Conservation (phyloP, 495 filamentous ascomycete genomes). For the Trichoderma virens region DNA sequence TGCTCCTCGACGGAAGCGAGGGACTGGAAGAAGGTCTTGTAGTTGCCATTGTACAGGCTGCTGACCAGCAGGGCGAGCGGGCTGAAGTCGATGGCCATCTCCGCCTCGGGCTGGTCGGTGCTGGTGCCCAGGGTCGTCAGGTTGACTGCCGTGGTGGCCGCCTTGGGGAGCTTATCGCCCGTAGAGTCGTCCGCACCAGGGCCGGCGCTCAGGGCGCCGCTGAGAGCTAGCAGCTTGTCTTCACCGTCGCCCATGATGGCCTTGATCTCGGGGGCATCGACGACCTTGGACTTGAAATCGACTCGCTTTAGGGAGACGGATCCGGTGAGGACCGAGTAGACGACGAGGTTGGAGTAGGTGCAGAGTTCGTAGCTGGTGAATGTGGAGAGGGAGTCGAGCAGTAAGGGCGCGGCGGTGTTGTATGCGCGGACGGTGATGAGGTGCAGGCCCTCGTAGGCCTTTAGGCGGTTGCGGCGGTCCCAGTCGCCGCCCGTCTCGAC, state of each 20-base stretch:
- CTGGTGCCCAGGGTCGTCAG: slow-evolving; percentile 69
- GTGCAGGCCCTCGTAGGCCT: slow-evolving; percentile 95
- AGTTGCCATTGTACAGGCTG: slow-evolving; percentile 86
- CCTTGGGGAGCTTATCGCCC: slow-evolving; percentile 53
- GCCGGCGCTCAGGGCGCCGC: slow-evolving; percentile 68
- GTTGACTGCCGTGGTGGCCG: slow-evolving; percentile 60
- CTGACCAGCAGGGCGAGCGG: slow-evolving; percentile 82
- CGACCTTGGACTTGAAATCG: slow-evolving; percentile 97
- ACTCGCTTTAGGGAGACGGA: slow-evolving; percentile 91
- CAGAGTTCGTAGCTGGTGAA: slow-evolving; percentile 98
- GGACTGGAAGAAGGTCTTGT: slow-evolving; percentile 85
- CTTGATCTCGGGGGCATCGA: slow-evolving; percentile 95
- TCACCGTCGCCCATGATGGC: slow-evolving; percentile 87
- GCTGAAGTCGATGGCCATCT: slow-evolving; percentile 66
- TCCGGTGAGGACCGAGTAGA: slow-evolving; percentile 92
- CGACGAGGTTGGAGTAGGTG: slow-evolving; percentile 85
- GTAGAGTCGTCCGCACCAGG: slow-evolving; percentile 76
- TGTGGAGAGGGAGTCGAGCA: slow-evolving; percentile 94
- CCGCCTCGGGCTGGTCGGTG: slow-evolving; percentile 62
- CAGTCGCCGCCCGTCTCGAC: slow-evolving; percentile 95
- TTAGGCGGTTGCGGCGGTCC: slow-evolving; percentile 94
- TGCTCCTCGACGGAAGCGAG: slow-evolving; percentile 87
- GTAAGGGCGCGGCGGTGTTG: slow-evolving; percentile 78
- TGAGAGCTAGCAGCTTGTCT: slow-evolving; percentile 73
- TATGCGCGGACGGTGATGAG: slow-evolving; percentile 87